Conservation (phyloP, 768 basidiomycete genomes). For the Boletellus sp. region DNA sequence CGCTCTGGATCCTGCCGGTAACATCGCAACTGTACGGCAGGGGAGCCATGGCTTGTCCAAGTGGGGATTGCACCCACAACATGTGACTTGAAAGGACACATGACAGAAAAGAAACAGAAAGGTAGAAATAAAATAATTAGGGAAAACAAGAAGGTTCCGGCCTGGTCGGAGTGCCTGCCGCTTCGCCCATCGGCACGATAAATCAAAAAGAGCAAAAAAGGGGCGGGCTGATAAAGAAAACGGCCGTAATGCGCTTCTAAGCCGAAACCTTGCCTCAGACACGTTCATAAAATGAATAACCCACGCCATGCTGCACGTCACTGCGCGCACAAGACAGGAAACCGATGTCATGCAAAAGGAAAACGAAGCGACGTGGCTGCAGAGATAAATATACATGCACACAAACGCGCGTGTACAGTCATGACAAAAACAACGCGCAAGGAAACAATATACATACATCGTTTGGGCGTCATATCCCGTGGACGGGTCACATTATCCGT, state of each 20-base stretch:
- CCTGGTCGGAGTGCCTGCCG: conserved; percentile 5
- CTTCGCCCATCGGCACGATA: conserved; percentile 6
- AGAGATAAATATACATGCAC: conserved; percentile 14
- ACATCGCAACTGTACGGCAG: too few relatives aligned
- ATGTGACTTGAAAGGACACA: too few relatives aligned
- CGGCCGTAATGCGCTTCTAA: conserved; percentile 7
- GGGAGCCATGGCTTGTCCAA: too few relatives aligned
- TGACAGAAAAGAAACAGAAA: too few relatives aligned
- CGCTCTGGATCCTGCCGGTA: too few relatives aligned
- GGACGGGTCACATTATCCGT: conserved; percentile 13
- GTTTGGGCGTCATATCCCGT: conserved; percentile 6
- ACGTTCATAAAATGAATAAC: neutral
- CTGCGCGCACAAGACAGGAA: too few relatives aligned
- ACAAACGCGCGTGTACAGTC: neutral
- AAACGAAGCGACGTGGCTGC: conserved; percentile 8
- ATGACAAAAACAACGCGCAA: conserved; percentile 1
- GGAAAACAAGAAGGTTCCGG: conserved; percentile 16
- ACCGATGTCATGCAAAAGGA: neutral
- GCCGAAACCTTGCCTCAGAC: neutral
- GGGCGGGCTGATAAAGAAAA: neutral
- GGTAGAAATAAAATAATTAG: too few relatives aligned
- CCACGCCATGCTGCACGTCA: too few relatives aligned
- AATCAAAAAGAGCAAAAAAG: neutral
- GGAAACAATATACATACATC: conserved; percentile 3
- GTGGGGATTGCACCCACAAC: too few relatives aligned